Evolutionary conservation across 768 basidiomycete species (phyloP).

Genomic region (Boletus coccyginus): DNA sequence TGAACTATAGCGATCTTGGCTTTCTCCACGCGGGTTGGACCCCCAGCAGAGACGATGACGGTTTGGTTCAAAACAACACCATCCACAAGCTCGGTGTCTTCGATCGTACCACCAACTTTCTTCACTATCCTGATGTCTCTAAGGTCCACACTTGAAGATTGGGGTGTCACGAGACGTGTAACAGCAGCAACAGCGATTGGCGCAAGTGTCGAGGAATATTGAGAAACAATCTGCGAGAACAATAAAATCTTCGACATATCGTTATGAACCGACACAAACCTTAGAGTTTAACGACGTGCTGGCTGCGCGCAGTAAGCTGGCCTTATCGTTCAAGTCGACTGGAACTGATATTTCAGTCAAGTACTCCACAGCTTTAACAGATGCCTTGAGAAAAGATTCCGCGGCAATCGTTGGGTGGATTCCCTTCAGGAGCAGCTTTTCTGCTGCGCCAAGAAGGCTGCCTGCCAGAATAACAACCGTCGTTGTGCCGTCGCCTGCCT

Average conservation of each 20-base stretch:
- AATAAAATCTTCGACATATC: conserved; percentile 5
- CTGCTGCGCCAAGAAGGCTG: conserved; percentile 87
- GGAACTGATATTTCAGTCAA: conserved; percentile 90
- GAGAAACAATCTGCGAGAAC: conserved; percentile 77
- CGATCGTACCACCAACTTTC: conserved; percentile 98
- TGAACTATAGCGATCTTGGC: conserved; percentile 98
- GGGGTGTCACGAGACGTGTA: conserved; percentile 81
- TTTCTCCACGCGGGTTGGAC: conserved; percentile 94
- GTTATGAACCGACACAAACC: conserved; percentile 38
- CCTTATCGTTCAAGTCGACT: conserved; percentile 85
- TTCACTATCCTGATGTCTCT: conserved; percentile 95
- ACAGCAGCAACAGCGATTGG: conserved; percentile 98
- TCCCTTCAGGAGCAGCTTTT: conserved; percentile 94
- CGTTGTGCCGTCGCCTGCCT: conserved; percentile 98
- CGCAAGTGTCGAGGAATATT: conserved; percentile 97
- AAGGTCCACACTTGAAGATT: conserved; percentile 93
- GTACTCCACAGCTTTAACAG: conserved; percentile 90
- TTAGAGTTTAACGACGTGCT: conserved; percentile 97
- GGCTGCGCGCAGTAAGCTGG: conserved; percentile 85
- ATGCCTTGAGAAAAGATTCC: conserved; percentile 92
- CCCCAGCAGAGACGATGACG: conserved; percentile 85
- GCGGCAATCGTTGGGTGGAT: conserved; percentile 98
- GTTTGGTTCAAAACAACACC: conserved; percentile 98
- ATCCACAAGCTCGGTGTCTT: conserved; percentile 95
- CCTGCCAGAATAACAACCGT: conserved; percentile 97